Conservation (phyloP, 495 filamentous ascomycete genomes). For the Penicillium malachiteum region DNA sequence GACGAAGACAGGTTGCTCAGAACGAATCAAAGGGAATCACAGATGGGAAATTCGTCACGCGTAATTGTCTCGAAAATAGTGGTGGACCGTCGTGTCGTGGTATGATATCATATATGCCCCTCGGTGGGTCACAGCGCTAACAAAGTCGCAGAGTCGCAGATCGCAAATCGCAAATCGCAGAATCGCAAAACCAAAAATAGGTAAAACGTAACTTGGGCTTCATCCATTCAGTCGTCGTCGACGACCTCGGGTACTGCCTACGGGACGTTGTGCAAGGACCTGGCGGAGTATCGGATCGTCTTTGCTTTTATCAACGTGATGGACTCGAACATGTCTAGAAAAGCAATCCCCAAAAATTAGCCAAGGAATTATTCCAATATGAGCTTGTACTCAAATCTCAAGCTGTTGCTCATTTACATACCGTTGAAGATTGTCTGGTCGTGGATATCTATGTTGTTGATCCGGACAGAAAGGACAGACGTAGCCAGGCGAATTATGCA, state of each 20-base stretch:
- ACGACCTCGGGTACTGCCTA: slow-evolving; percentile 81
- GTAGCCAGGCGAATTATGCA: slow-evolving; percentile 94
- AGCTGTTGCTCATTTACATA: slow-evolving; percentile 34
- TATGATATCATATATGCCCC: slow-evolving; percentile 1
- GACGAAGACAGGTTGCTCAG: not conserved
- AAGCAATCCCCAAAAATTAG: not conserved
- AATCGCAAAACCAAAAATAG: slow-evolving; percentile 1
- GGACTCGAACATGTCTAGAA: slow-evolving; percentile 79
- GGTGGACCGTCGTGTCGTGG: not conserved
- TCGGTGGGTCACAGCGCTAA: slow-evolving; percentile 1
- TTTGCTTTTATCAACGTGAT: slow-evolving; percentile 83
- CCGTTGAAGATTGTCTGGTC: slow-evolving; percentile 97
- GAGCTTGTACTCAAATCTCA: not conserved
- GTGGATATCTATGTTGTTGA: slow-evolving; percentile 92
- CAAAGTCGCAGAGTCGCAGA: not conserved
- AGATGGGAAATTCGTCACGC: slow-evolving; percentile 26
- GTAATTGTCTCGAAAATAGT: not conserved
- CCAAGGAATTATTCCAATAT: not conserved
- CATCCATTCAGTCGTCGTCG: slow-evolving; percentile 57
- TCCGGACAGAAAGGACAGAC: slow-evolving; percentile 97
- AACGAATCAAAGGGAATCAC: slow-evolving; percentile 5
- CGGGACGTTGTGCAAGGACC: slow-evolving; percentile 77
- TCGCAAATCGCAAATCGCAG: not conserved
- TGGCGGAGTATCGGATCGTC: slow-evolving; percentile 78
- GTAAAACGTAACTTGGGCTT: not conserved